Base-by-base conservation (phyloP, 108 stramenopile genomes). In the Pinguiococcus pyrenoidosus region DNA sequence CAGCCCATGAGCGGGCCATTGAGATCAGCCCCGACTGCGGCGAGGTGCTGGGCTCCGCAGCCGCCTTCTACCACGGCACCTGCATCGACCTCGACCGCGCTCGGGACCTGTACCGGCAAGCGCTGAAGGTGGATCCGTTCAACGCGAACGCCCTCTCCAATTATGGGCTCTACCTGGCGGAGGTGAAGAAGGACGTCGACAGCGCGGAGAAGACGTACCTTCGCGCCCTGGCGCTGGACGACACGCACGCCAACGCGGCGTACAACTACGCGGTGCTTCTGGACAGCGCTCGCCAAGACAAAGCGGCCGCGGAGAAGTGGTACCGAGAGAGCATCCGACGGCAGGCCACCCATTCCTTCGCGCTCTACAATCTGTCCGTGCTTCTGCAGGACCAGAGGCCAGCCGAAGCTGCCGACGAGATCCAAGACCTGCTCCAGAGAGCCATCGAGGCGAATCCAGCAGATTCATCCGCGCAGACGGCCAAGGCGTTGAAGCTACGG, bases 201-300 rank as follows among this genome's bases (percentile, higher is more conserved):
- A 32, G 32, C 32, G 65, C 68, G 3, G 59, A 69, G 24, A 24
- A 43, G 16, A 33, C 60, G 53, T 73, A 73, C 54, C 18, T 24
- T 21, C 30, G 21, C 18, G 69, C 69, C 4, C 13, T 57, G 3
- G 44, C 39, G 8, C 22, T 67, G 1, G 57, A 65, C 20, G 68
- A 68, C 20, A 13, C 21, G 21, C 72, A 73, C 40, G 64, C 68
- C 4, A 73, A 73, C 60, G 29, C 63, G 3, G 29, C 62, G 18
- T 73, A 73, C 42, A 73, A 73, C 41, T 70, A 73, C 38, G 72
- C 68, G 9, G 72, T 73, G 17, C 41, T 73, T 21, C 62, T 70
- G 10, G 72, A 73, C 44, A 46, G 41, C 29, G 62, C 35, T 29
- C 23, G 60, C 3, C 21, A 49, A 0, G 42, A 59, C 21, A 51